Evolutionary conservation across 495 filamentous ascomycete species (phyloP).

Genomic region (Extremus antarcticus): DNA sequence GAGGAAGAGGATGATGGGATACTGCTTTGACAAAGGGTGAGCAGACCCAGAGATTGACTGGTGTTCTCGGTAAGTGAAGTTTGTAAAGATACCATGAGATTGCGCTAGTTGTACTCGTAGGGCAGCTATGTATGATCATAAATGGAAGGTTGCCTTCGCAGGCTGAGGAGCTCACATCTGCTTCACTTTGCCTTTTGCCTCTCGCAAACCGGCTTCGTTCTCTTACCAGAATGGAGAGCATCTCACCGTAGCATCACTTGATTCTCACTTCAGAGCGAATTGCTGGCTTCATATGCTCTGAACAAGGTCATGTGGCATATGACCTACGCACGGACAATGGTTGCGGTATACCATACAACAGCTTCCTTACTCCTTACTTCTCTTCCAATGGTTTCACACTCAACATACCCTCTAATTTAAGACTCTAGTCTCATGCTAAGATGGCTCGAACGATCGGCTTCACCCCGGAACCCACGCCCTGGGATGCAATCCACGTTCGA

Average conservation of each 20-base stretch:
- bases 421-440: background rate
- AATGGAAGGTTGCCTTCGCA: background rate
- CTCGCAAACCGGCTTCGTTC: no score
- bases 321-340: background rate
- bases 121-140: background rate
- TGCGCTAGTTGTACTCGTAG: background rate
- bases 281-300: background rate
- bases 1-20: constrained; percentile 41
- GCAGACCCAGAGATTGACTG: background rate
- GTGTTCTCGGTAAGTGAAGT: background rate
- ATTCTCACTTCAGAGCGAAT: background rate
- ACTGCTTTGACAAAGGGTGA: background rate
- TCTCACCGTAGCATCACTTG: no score
- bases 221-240: no score
- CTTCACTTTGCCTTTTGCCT: background rate
- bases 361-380: no score
- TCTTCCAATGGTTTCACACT: background rate
- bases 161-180: background rate
- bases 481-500: background rate
- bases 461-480: background rate
- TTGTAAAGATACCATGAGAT: background rate
- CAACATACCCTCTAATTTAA: background rate
- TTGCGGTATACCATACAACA: no score
- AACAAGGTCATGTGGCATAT: background rate
- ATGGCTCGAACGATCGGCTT: background rate